Conservation (phyloP, 1,284 basidiomycete genomes). For the Malassezia brasiliensis region DNA sequence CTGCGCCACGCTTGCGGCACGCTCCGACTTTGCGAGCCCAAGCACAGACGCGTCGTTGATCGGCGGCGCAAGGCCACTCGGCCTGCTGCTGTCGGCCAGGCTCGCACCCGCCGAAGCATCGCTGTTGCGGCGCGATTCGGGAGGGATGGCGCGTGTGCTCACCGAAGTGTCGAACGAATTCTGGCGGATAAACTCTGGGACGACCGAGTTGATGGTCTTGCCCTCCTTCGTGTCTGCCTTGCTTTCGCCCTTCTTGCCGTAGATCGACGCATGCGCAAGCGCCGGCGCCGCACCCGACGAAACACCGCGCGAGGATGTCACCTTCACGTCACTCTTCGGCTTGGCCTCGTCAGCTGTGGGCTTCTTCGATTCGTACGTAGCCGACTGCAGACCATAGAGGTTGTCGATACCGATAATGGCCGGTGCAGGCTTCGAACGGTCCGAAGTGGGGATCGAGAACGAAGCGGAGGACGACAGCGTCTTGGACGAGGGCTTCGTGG, state of each 20-base stretch:
- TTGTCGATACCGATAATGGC: not conserved
- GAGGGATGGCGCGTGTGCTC: slow-evolving; percentile 6
- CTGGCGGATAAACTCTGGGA: not conserved
- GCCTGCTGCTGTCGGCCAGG: not conserved
- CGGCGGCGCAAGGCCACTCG: not conserved
- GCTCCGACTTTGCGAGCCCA: not conserved
- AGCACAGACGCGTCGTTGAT: not conserved
- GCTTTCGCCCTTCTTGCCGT: not conserved
- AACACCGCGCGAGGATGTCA: too few relatives aligned
- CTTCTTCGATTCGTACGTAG: too few relatives aligned
- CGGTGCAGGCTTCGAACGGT: not conserved
- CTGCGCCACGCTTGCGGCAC: not conserved
- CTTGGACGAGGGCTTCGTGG: too few relatives aligned
- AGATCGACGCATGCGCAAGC: not conserved
- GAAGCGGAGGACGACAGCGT: not conserved
- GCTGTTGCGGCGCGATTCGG: slow-evolving; percentile 2
- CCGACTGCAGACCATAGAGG: not conserved
- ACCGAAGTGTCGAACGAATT: slow-evolving; percentile 6
- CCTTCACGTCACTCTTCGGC: too few relatives aligned
- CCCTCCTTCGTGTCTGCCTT: not conserved
- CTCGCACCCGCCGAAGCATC: not conserved
- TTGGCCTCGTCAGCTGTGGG: too few relatives aligned
- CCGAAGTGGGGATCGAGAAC: not conserved
- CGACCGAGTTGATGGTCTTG: not conserved
- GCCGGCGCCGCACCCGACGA: not conserved